phyloP scores from a whole-genome alignment of 768 basidiomycete genomes.

The Serendipita sp. region DNA sequence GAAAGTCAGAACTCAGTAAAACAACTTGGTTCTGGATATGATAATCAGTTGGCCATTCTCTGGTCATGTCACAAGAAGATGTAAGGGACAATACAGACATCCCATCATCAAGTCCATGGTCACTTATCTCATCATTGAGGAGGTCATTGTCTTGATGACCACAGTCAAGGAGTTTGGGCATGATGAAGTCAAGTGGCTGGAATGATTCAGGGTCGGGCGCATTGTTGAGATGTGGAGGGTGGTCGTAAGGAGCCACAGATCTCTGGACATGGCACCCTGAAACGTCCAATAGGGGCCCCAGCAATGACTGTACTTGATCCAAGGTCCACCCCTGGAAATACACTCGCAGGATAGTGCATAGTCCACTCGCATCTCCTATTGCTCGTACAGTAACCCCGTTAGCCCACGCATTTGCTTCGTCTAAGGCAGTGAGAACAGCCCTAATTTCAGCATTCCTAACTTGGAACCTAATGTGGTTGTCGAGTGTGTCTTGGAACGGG shows the following conservation, averaged over 20 bases:
- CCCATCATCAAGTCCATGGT: too few relatives aligned
- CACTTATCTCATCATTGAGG: too few relatives aligned
- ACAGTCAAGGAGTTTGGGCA: neutral
- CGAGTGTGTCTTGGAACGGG: constrained; percentile 35
- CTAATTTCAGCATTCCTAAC: constrained; percentile 48
- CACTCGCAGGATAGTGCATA: constrained; percentile 50
- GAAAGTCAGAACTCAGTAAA: too few relatives aligned
- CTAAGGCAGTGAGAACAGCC: constrained; percentile 53
- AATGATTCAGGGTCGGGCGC: neutral
- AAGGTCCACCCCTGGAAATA: constrained; percentile 62
- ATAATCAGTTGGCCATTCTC: too few relatives aligned
- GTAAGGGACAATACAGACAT: too few relatives aligned
- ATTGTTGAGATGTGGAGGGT: neutral
- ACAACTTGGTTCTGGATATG: too few relatives aligned
- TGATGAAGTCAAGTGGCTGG: neutral
- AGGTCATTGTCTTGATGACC: too few relatives aligned
- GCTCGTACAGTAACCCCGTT: constrained; percentile 43
- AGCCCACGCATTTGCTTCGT: constrained; percentile 52
- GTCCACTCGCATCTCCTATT: constrained; percentile 38
- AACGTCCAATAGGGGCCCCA: constrained; percentile 26
- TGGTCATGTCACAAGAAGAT: too few relatives aligned
- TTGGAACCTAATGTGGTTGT: constrained; percentile 35
- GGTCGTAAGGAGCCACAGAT: neutral
- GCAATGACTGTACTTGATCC: constrained; percentile 42
- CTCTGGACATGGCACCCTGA: neutral